Conservation (phyloP, 768 basidiomycete genomes). For the Baorangia bicolor region DNA sequence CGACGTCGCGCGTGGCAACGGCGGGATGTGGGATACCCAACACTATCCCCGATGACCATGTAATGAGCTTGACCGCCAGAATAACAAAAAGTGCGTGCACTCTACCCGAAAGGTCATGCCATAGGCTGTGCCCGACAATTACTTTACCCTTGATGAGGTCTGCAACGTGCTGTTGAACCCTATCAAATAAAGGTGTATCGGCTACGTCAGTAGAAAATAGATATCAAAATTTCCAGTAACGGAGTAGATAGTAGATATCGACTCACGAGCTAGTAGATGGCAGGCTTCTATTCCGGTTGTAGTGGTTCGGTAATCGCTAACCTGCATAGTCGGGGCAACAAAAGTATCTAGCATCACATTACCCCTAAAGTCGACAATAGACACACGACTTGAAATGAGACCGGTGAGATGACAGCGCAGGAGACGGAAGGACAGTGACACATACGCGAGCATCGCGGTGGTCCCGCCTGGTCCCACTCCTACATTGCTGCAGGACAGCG, state of each 20-base stretch:
- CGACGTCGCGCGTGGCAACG: conserved; percentile 76
- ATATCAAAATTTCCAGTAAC: background rate
- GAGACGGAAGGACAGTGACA: conserved; percentile 16
- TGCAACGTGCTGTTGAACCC: conserved; percentile 67
- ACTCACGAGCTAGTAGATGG: conserved; percentile 42
- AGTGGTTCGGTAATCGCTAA: conserved; percentile 71
- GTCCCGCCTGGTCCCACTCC: conserved; percentile 80
- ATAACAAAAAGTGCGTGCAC: conserved; percentile 8
- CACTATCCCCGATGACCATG: conserved; percentile 41
- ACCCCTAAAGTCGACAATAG: conserved; percentile 60
- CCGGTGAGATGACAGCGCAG: conserved; percentile 7
- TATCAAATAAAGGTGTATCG: conserved; percentile 51
- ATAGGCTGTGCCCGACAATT: conserved; percentile 73
- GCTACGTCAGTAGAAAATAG: conserved; percentile 14
- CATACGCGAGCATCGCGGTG: conserved; percentile 81
- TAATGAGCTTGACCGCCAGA: conserved; percentile 10
- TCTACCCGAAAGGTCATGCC: conserved; percentile 78
- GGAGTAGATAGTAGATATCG: background rate
- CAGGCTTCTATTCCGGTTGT: conserved; percentile 54
- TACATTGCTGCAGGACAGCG: conserved; percentile 66
- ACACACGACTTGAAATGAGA: conserved; percentile 42
- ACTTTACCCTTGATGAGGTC: conserved; percentile 67
- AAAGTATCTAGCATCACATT: conserved; percentile 57
- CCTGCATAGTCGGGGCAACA: conserved; percentile 63
- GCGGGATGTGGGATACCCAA: conserved; percentile 81